Base-by-base conservation (phyloP, 2,329 filamentous ascomycete genomes). In the Thelonectria blattea region DNA sequence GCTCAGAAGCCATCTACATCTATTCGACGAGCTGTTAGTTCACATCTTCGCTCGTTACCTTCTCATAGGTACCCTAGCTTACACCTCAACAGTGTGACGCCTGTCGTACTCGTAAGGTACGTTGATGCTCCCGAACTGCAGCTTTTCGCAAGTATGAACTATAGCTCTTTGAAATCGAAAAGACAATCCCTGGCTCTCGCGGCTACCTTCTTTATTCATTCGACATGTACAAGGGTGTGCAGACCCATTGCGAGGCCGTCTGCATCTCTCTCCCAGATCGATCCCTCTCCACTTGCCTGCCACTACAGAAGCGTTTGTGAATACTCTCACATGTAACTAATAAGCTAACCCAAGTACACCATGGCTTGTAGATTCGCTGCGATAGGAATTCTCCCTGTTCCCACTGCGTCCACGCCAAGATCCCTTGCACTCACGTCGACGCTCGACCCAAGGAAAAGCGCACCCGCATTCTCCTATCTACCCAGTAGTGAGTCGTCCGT, bases 381-480 rank as follows among this genome's bases (percentile, higher is more conserved):
- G 74, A 76, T 61, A 73, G 75, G 59, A 73, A 77, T 51, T 71
- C 65, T 2, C 75, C 75, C 2, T 77, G 75, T 37, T 72, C 74
- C 37, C 74, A 77, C 53, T 77, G 75, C 47, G 43, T 72, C 2
- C 71, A 75, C 49, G 73, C 74, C 59, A 75, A 75, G 63, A 75
- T 77, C 17, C 68, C 72, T n/a, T 78, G 75, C 43, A 74, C 71
- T 18, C 74, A 78, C 47, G 65, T 68, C 8, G 72, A 72, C 41
- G 60, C 63, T 46, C 70, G 68, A 15, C 73, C 74, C 37, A 75
- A 72, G 22, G 75, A 77, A 62, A 76, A 76, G 59, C 71, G 75
- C 42, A 72, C 74, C 3, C 69, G 75, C 17, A 75, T 77, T 30
- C 72, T 77, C 27, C 60, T 77, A 39, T 76, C 73, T 48, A 70